phyloP scores from a whole-genome alignment of 2,329 filamentous ascomycete species.

The Colletotrichum nymphaeae region DNA sequence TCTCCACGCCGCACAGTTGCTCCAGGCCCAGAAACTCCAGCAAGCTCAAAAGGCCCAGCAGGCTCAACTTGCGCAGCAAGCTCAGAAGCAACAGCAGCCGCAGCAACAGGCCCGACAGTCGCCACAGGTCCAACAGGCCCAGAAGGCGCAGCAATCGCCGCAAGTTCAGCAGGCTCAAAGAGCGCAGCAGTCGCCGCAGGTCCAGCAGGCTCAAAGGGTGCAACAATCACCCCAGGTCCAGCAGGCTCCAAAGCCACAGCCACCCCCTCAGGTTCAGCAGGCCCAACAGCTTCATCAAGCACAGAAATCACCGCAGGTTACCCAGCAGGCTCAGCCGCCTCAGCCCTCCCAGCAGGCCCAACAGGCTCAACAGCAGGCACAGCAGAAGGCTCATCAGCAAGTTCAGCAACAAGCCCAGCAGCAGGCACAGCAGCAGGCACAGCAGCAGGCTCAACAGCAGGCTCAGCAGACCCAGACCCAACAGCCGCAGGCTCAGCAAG shows the following conservation, averaged over 20 bases:
- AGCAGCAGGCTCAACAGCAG: constrained; percentile 10
- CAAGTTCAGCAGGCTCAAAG: constrained; percentile 5
- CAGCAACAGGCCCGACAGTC: constrained; percentile 45
- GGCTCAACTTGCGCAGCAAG: constrained; percentile 43
- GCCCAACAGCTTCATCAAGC: background rate
- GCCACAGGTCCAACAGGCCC: constrained; percentile 14
- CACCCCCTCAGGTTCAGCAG: background rate
- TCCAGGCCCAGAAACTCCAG: constrained; percentile 38
- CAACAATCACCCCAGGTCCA: constrained; percentile 2
- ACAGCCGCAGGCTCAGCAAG: constrained; percentile 33
- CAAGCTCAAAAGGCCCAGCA: constrained; percentile 39
- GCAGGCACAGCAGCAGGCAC: background rate
- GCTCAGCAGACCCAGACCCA: background rate
- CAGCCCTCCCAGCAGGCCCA: background rate
- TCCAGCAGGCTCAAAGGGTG: constrained; percentile 27
- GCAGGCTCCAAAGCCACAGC: background rate
- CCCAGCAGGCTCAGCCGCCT: background rate
- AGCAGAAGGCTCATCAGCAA: constrained; percentile 45
- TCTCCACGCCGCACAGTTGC: background rate
- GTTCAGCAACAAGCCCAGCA: constrained; percentile 9
- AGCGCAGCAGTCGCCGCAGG: constrained; percentile 1
- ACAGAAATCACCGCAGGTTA: constrained; percentile 22
- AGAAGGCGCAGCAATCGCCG: background rate
- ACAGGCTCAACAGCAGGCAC: constrained; percentile 27
- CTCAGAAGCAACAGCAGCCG: constrained; percentile 37